Base-by-base conservation (phyloP, 2,329 filamentous ascomycete genomes). In the Alternaria infectoria region DNA sequence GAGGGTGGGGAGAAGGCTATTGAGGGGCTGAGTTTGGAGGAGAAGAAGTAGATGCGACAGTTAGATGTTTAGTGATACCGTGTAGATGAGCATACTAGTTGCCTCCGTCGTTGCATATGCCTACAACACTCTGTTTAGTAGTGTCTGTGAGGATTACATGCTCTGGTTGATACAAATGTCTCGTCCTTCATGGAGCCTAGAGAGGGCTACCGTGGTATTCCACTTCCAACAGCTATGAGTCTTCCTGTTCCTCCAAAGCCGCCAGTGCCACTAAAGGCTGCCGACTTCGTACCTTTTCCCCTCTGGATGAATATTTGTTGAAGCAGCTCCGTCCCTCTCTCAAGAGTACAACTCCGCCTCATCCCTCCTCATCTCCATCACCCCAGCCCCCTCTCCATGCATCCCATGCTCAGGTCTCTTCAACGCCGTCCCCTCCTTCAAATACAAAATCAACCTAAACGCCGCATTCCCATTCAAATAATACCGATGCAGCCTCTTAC, bases 391-490 rank as follows among this genome's bases (percentile, higher is more conserved):
- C 23, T 56, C 57, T 13, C 44, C 25, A 45, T 54, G 51, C 10
- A 36, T 60, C 1, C 73, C 52, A 54, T 46, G 36, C 6, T 66
- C 54, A 0, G 77, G 75, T 45, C 70, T 72, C 65, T 79, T 79
- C 45, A 71, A 47, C 19, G 77, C 77, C 0, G 77, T 76, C 0
- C 77, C 78, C 54, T 75, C 70, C 76, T 91, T 94, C 56, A 97
- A 82, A 67, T 94, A 90, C 40, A 99, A 81, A 7, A 98, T 89
- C 55, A 99, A 84, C 45, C 96, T 87, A 79, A 96, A 99, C 2
- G 96, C 96, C 59, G 93, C 97, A 77, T 93, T 99, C 11, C 96
- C 96, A 76, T 98, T 99, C 44, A 99, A 83, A 73, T 99, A 99
- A 77, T 99, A 99, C 46, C 96, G 87, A 80, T 98, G 94, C 57